Conservation (phyloP, 495 filamentous ascomycete species). For the Annulohypoxylon bovei region DNA sequence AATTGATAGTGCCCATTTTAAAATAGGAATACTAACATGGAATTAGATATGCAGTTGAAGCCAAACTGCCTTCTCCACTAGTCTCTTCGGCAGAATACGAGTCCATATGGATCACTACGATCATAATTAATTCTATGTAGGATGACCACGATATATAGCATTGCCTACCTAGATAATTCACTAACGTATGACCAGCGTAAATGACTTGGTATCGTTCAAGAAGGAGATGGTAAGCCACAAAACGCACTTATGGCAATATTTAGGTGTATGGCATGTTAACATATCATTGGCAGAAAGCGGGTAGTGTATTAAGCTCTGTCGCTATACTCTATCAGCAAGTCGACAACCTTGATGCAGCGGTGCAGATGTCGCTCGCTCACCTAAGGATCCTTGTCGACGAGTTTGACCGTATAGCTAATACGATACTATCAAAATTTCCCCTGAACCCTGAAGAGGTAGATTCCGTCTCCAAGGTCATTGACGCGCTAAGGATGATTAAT, state of each 20-base stretch:
- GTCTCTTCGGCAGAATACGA: constrained; percentile 31
- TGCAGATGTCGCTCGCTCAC: constrained; percentile 43
- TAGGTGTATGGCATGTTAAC: not conserved
- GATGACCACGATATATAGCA: not conserved
- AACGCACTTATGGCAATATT: not conserved
- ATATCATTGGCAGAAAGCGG: constrained; percentile 27
- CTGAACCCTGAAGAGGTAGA: constrained; percentile 27
- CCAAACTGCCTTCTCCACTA: constrained; percentile 28
- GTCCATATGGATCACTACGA: constrained; percentile 33
- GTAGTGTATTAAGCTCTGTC: constrained; percentile 44
- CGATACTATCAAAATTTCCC: constrained; percentile 23
- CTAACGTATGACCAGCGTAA: constrained; percentile 30
- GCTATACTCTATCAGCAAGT: constrained; percentile 43
- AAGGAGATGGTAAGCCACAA: constrained; percentile 42
- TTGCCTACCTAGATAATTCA: no score
- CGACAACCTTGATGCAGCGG: constrained; percentile 39
- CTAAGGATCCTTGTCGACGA: constrained; percentile 32
- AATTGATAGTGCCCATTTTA: not conserved
- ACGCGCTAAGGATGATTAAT: constrained; percentile 36
- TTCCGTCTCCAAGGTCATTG: constrained; percentile 30
- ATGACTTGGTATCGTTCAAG: constrained; percentile 43
- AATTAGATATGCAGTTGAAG: constrained; percentile 30
- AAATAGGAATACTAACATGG: not conserved
- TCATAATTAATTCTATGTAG: constrained; percentile 45
- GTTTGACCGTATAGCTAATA: constrained; percentile 36